A percentile compares a stretch with the other conserved stretches of the same genome.
Conservation (phyloP, 2,329 filamentous ascomycete genomes). For the Diplocarpon rosae region DNA sequence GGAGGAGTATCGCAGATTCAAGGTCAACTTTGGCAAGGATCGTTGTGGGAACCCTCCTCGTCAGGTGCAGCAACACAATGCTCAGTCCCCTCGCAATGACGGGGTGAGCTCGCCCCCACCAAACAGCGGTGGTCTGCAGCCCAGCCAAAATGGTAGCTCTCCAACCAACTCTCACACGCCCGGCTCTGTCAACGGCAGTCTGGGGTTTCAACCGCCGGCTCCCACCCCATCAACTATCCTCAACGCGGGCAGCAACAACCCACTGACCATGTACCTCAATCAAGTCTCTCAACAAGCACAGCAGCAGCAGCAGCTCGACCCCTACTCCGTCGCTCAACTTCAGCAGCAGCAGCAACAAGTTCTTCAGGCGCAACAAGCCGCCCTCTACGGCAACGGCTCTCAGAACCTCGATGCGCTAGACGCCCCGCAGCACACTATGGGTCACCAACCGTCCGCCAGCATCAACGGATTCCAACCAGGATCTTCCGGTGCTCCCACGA, state of each 20-base stretch:
- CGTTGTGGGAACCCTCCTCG: conserved; percentile 92
- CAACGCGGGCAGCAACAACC: conserved; percentile 72
- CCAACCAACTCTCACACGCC: conserved; percentile 34
- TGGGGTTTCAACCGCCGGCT: conserved; percentile 42
- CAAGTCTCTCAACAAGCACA: conserved; percentile 68
- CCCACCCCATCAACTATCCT: conserved; percentile 63
- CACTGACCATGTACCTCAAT: conserved; percentile 84
- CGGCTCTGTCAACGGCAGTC: conserved; percentile 33
- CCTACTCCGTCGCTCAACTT: conserved; percentile 30
- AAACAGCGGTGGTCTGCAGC: conserved; percentile 25
- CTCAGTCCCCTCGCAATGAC: conserved; percentile 55
- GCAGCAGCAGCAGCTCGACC: conserved; percentile 39
- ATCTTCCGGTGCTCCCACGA: conserved; percentile 51
- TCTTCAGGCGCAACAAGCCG: conserved; percentile 65
- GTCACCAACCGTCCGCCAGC: conserved; percentile 54
- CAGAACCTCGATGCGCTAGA: conserved; percentile 46
- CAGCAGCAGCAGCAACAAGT: conserved; percentile 60
- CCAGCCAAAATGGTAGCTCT: conserved; percentile 25
- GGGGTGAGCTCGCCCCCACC: conserved; percentile 45
- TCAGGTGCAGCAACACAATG: conserved; percentile 53
- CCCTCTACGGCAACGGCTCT: conserved; percentile 63
- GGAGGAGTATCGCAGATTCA: conserved; percentile 96
- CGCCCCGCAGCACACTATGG: conserved; percentile 45
- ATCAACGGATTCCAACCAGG: conserved; percentile 46
- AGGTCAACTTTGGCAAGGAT: conserved; percentile 99